Evolutionary conservation across 2,329 filamentous ascomycete genomes (phyloP).

Genomic region (Rugonectria rugulosa): DNA sequence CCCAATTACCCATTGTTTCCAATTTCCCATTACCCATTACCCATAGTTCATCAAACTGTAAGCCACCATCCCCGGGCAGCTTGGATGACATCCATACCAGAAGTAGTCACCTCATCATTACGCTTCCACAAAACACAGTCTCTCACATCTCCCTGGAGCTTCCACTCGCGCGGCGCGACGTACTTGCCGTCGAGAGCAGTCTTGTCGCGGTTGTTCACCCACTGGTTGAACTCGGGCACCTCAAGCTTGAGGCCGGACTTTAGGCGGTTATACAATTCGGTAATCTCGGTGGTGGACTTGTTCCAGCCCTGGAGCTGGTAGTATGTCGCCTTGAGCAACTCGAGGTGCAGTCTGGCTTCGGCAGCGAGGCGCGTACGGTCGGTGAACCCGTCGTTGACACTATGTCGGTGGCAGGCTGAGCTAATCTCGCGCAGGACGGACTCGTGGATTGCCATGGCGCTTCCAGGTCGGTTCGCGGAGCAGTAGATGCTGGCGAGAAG

Average conservation of each 20-base stretch:
- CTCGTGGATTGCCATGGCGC: conserved; percentile 35
- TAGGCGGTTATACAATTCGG: conserved; percentile 28
- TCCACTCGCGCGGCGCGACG: conserved; percentile 26
- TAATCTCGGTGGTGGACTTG: conserved; percentile 25
- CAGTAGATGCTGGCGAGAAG: conserved; percentile 35
- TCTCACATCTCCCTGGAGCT: conserved; percentile 24
- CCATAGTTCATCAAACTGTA: neutral
- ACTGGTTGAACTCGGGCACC: conserved; percentile 32
- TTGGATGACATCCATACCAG: conserved; percentile 25
- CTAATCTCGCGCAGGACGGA: conserved; percentile 32
- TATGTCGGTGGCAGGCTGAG: conserved; percentile 22
- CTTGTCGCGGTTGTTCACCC: conserved; percentile 28
- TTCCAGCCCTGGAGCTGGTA: conserved; percentile 32
- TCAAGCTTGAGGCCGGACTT: conserved; percentile 25
- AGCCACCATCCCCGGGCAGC: conserved; percentile 30
- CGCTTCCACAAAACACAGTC: conserved; percentile 21
- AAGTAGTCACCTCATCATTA: conserved; percentile 2
- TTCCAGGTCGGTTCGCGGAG: conserved; percentile 15
- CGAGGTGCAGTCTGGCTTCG: conserved; percentile 31
- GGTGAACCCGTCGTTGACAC: conserved; percentile 13
- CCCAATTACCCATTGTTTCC: neutral
- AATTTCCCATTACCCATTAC: neutral
- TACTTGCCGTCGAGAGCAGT: conserved; percentile 30
- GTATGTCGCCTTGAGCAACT: conserved; percentile 28
- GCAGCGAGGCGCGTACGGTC: conserved; percentile 20